Evolutionary conservation across 768 basidiomycete genomes (phyloP), one percentile per base, ranked within the genome.

Genomic region (Trametes cinnabarina): DNA sequence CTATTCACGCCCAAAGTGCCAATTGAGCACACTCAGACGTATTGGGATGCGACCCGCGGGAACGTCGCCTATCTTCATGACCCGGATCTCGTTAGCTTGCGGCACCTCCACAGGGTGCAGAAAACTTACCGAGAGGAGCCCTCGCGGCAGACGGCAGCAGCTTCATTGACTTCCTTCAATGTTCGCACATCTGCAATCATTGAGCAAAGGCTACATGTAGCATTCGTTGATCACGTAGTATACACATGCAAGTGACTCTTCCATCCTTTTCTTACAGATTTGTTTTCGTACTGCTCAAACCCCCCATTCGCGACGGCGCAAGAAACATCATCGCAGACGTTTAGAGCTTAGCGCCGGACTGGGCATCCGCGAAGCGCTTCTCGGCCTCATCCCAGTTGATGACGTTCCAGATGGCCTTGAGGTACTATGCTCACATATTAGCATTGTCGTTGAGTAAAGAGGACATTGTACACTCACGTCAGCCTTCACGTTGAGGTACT

Each of bases 401-500:
- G 58, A 86, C 79, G 65, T 81, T 77, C 88, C 88, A 90, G 67
- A 90, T 88, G 46, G 87, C 88, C 55, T 81, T 81, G 67, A 90
- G 79, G 72, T 90, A 90, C 88, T 88, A 64, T 22, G 35, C 50
- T 11, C 19, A 43, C 7, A 19, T 26, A 41, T 28, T 4, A 22
- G 30, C 49, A 40, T 28, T 20, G 17, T 30, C 4, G 26, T 19
- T 28, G 15, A 28, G 15, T 14, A 14, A 19, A 47, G 23, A 48
- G 5, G 40, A 20, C 43, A 56, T 56, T 19, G 35, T 41, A 42
- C 8, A 82, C 94, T 72, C 68, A 95, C 94, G 66, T 96, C 90
- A 57, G 74, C 84, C 82, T 96, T 96, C 71, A 93, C 92, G 75
- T 96, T 97, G 74, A 89, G 83, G 77, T 98, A 98, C 73, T 98